phyloP scores from a whole-genome alignment of 139 green algal species.

The Ulvella scutata region DNA sequence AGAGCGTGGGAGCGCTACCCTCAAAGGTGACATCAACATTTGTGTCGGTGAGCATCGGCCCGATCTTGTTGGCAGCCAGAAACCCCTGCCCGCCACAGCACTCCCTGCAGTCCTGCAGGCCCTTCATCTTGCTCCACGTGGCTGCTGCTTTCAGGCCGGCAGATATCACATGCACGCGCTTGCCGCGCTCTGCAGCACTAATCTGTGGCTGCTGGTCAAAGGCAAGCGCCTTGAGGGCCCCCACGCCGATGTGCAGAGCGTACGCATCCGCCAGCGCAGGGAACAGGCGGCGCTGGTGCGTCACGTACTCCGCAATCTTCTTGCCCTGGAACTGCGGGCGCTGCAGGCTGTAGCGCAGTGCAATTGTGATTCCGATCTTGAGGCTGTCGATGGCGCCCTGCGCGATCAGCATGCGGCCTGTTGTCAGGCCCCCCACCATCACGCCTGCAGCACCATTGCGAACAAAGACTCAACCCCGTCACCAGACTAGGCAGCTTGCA shows the following conservation, averaged over 20 bases:
- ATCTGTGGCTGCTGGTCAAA: background rate
- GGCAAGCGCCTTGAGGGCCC: conserved; percentile 38
- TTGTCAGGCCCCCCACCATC: conserved; percentile 65
- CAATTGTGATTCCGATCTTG: conserved; percentile 70
- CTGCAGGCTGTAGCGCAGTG: conserved; percentile 48
- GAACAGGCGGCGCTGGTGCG: conserved; percentile 70
- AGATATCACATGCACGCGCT: conserved; percentile 64
- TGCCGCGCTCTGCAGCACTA: conserved; percentile 14
- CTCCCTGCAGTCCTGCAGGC: conserved; percentile 59
- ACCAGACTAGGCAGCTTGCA: too few species aligned
- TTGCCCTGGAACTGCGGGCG: conserved; percentile 59
- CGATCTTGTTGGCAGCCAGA: conserved; percentile 68
- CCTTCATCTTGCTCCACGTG: conserved; percentile 58
- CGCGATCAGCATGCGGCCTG: conserved; percentile 63
- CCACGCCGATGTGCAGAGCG: conserved; percentile 55
- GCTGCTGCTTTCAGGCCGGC: conserved; percentile 69
- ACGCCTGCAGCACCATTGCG: conserved; percentile 9
- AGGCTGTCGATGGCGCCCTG: conserved; percentile 54
- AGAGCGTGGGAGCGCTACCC: too few species aligned
- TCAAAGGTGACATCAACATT: conserved; percentile 84
- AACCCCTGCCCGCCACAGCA: conserved; percentile 72
- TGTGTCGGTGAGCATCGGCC: conserved; percentile 67
- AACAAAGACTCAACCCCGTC: too few species aligned
- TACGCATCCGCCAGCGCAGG: conserved; percentile 60
- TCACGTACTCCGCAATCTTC: conserved; percentile 71